A percentile compares a stretch with the other conserved stretches of the same genome.
Conservation (phyloP, 805 yeast species). For the Ogataea allantospora region DNA sequence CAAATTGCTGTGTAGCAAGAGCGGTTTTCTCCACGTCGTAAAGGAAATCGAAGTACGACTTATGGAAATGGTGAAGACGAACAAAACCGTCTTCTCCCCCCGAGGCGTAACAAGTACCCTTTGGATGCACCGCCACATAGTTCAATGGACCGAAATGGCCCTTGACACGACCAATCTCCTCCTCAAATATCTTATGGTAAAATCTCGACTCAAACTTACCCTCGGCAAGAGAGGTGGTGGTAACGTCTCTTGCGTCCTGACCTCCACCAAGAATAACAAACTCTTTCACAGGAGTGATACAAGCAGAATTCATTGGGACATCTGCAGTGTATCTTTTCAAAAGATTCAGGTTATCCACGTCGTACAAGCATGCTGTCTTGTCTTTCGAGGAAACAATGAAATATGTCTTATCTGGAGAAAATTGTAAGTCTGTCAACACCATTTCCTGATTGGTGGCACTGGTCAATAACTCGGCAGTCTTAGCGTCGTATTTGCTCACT, state of each 20-base stretch:
- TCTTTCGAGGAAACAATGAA: slow-evolving; percentile 93
- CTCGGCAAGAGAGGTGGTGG: slow-evolving; percentile 90
- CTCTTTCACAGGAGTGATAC: slow-evolving; percentile 90
- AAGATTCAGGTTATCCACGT: slow-evolving; percentile 69
- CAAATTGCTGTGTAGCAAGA: slow-evolving; percentile 35
- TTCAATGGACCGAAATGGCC: slow-evolving; percentile 99
- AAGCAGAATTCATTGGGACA: slow-evolving; percentile 93
- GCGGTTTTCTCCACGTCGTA: slow-evolving; percentile 89
- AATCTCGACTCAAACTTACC: slow-evolving; percentile 97
- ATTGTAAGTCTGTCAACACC: slow-evolving; percentile 84
- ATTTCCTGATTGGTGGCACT: slow-evolving; percentile 70
- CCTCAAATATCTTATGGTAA: slow-evolving; percentile 91
- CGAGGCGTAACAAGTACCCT: slow-evolving; percentile 88
- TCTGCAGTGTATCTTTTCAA: slow-evolving; percentile 80
- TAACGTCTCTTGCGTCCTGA: slow-evolving; percentile 97
- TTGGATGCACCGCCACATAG: slow-evolving; percentile 90
- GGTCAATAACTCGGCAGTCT: slow-evolving; percentile 66
- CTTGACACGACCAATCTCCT: slow-evolving; percentile 93
- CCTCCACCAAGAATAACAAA: slow-evolving; percentile 97
- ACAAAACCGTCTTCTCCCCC: slow-evolving; percentile 99
- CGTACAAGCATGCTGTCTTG: slow-evolving; percentile 74
- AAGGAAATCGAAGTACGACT: slow-evolving; percentile 87
- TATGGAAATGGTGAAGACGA: slow-evolving; percentile 91
- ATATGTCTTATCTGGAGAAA: slow-evolving; percentile 81
- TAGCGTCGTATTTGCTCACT: slow-evolving; percentile 74